Percentiles rank a stretch among this genome's conserved stretches.
Evolutionary conservation across 345 rosid genomes (phyloP).

Genomic region (Acer saccharum): DNA sequence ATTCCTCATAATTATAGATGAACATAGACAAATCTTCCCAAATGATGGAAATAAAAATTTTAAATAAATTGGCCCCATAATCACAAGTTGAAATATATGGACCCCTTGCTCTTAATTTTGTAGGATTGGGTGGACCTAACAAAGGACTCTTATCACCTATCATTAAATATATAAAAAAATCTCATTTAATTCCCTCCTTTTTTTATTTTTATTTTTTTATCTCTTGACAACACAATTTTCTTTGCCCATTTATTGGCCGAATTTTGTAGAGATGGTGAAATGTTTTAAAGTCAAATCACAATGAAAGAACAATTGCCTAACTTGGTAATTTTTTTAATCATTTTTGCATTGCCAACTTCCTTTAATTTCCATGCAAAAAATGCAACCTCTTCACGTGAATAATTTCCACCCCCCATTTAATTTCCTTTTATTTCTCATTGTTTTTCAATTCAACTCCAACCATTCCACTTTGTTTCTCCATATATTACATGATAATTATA

Average conservation of each 20-base stretch:
- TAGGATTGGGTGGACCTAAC: constrained; percentile 19
- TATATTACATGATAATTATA: neutral
- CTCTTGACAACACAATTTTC: neutral
- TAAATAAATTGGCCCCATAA: constrained; percentile 14
- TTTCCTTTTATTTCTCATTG: neutral
- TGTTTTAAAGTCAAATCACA: constrained; percentile 12
- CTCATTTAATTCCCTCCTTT: neutral
- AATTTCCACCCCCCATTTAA: neutral
- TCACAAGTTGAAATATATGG: constrained; percentile 1
- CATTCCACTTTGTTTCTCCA: neutral
- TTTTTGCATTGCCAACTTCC: constrained; percentile 16
- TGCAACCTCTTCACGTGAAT: constrained; percentile 16
- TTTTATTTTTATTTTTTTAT: neutral
- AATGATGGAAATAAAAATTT: neutral
- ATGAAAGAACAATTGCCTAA: constrained; percentile 15
- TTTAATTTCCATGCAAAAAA: neutral
- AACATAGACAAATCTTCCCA: neutral
- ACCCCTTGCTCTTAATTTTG: constrained; percentile 17
- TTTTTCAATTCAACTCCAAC: constrained; percentile 11
- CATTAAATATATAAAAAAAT: neutral
- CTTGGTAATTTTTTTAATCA: neutral
- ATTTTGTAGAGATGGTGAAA: neutral
- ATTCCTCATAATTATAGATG: neutral
- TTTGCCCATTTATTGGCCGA: neutral
- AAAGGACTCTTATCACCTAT: constrained; percentile 6